Base-by-base conservation (phyloP, 2,329 filamentous ascomycete genomes). In the Talaromyces marneffei region DNA sequence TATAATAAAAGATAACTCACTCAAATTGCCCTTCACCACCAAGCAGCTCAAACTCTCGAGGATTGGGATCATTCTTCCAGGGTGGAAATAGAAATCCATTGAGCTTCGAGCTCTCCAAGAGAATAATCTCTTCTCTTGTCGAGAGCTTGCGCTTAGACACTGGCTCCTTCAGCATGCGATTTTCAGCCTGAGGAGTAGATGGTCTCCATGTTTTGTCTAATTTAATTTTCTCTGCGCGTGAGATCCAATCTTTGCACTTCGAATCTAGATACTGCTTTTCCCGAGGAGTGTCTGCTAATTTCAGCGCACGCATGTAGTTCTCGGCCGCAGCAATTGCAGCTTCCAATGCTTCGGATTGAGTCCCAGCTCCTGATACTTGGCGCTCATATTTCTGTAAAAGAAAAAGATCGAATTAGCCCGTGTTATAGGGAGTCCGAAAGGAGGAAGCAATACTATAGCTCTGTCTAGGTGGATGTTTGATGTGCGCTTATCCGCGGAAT, bases 1-100 rank as follows among this genome's bases (percentile, higher is more conserved):
- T 18, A 18, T 27, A 33, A 23, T 18, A 9, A 18, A 42, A 29
- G 44, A 27, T 10, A 23, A 78, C 83, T 66, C 81, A 91, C 89
- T 77, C 82, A 71, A 88, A 96, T n/a, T 77, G 72, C 6, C 75
- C 73, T 40, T 79, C 77, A n/a, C 79, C 80, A 2, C 80, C 72
- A 5, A 71, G 66, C 29, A 81, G 73, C 33, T 80, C 74, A 66
- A 97, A 96, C 31, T 89, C 84, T 4, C 80, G 73, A 0, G 82
- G 72, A 3, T 74, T 71, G 0, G 90, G 88, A 29, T 85, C 79
- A 2, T 75, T 75, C n/a, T 83, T 83, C 94, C 94, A 99, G 0
- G 90, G 91, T 10, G 89, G 91, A 66, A 96, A 97, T 20, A 88
- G 82, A 69, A 87, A 89, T 0, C 89, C 91, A 71, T 96, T 91